Base-by-base conservation (phyloP, 169 alveolate genomes). In the Besnoitia besnoiti region DNA sequence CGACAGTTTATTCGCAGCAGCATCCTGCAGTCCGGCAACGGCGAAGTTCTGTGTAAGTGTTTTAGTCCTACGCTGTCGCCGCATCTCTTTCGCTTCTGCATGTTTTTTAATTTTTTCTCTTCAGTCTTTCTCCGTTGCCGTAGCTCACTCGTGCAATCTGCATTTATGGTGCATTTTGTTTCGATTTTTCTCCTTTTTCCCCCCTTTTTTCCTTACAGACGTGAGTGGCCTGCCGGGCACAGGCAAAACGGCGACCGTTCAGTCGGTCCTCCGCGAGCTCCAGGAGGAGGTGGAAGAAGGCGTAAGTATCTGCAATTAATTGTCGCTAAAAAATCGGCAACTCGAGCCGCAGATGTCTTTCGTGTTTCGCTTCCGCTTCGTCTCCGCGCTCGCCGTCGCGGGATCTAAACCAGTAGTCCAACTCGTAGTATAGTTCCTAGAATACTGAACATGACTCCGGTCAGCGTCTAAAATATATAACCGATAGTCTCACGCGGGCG, bases 191-290 rank as follows among this genome's bases (percentile, higher is more conserved):
- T 61, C 21, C 77, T 61, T 8, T n/a, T 27, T 19, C 77, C 77
- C 40, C 33, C 21, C 10, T n/a, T 27, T 61, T n/a, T 27, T 8
- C 77, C 21, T 19, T 77, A 24, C 73, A 94, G 96, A 95, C 51
- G 84, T 96, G 5, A 94, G 97, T 87, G 98, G 98, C 21, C 96
- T 96, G 90, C 98, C 98, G 30, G 98, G 98, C 24, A 96, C 98
- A 12, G 98, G 98, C 0, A 96, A 96, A 91, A 96, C 98, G 49
- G 97, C 95, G 44, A 96, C 98, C 0, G 97, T 96, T 4, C 82
- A 62, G 50, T n/a, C 51, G 49, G 91, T 87, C 44, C 59, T 87
- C 30, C 51, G 61, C n/a, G 44, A 30, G 21, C 85, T 87, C 27
- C 91, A 87, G 51, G 49, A 40, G 33, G 85, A 87, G n/a, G 91